Percentiles rank a stretch among this genome's conserved stretches.
These are phyloP conservation scores for Suillus variegatus DNA, from an alignment of 768 basidiomycete species.

Conservation along the genomic window DNA sequence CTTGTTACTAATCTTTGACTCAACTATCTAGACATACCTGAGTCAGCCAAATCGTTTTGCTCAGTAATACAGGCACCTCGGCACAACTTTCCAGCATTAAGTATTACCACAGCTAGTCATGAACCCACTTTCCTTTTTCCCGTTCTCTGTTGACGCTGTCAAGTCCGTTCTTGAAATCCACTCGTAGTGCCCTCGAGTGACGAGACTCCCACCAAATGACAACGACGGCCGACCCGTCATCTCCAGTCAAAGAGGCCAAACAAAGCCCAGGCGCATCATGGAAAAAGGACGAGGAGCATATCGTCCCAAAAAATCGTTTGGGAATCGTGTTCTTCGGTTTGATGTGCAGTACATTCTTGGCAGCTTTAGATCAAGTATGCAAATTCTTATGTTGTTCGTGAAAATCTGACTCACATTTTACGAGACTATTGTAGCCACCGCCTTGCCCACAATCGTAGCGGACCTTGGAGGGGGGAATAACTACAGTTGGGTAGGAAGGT, in stretches of 20 bases:
- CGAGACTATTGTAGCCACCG: slow-evolving; percentile 49
- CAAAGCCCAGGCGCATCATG: slow-evolving; percentile 35
- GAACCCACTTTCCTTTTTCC: not conserved
- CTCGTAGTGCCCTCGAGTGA: not conserved
- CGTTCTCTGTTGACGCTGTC: not conserved
- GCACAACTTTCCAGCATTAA: not conserved
- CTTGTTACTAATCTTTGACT: not conserved
- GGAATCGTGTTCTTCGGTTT: slow-evolving; percentile 45
- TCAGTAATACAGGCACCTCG: not conserved
- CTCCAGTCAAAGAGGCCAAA: slow-evolving; percentile 11
- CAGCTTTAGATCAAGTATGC: slow-evolving; percentile 49
- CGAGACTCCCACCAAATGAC: not conserved
- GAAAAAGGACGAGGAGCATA: slow-evolving; percentile 41
- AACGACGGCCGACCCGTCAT: not conserved
- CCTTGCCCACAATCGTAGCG: slow-evolving; percentile 50
- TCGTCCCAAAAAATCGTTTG: slow-evolving; percentile 44
- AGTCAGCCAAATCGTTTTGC: not conserved
- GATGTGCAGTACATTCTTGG: slow-evolving; percentile 45
- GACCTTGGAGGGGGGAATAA: slow-evolving; percentile 46
- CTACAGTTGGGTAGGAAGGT: slow-evolving; percentile 55
- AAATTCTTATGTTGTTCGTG: not conserved
- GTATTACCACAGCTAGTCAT: not conserved
- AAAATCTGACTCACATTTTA: not conserved
- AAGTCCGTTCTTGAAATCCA: not conserved
- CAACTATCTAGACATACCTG: not conserved